phyloP scores from a whole-genome alignment of 306 rosid genomes.

The Acacia confusa region DNA sequence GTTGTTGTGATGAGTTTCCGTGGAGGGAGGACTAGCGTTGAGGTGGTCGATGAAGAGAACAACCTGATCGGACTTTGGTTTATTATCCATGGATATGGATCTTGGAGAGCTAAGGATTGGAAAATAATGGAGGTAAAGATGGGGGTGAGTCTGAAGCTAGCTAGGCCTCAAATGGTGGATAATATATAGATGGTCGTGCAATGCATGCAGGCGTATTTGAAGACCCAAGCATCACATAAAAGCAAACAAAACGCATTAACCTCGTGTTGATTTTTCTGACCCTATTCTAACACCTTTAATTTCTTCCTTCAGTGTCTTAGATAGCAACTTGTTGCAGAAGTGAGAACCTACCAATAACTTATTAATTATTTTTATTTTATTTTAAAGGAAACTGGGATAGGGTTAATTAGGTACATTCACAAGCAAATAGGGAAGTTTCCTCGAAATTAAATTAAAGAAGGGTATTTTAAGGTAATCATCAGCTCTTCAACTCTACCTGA shows the following conservation, averaged over 20 bases:
- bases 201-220: neutral
- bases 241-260: neutral
- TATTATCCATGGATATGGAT: slow-evolving; percentile 35
- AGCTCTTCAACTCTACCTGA: no score
- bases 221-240: neutral
- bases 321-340: no score
- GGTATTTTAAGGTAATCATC: no score
- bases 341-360: no score
- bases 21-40: slow-evolving; percentile 34
- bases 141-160: neutral
- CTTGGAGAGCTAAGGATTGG: neutral
- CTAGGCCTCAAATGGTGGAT: neutral
- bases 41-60: slow-evolving; percentile 43
- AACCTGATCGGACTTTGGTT: slow-evolving; percentile 40
- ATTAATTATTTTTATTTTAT: no score
- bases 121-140: neutral
- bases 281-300: no score
- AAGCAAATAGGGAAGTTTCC: no score
- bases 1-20: slow-evolving; percentile 25
- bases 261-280: neutral
- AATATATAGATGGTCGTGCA: neutral
- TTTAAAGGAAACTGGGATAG: no score
- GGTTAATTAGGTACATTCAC: no score
- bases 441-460: no score
- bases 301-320: no score